Evolutionary conservation across 169 alveolate species (phyloP), one percentile per base, ranked within the genome.

Genomic region (Cyclospora cayetanensis): DNA sequence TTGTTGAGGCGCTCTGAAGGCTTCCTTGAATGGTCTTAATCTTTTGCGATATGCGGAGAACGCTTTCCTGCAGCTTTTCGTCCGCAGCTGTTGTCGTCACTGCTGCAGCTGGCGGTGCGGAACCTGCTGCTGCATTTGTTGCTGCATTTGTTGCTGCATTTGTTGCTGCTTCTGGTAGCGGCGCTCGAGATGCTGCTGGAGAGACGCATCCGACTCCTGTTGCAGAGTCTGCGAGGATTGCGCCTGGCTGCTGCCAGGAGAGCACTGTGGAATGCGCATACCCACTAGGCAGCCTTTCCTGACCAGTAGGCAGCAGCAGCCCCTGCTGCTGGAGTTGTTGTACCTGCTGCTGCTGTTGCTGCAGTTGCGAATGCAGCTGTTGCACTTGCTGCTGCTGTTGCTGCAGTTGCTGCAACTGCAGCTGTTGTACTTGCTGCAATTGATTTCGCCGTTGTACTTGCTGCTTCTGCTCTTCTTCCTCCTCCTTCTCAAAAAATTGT

Each of bases 31-130:
- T 34, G 1, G 46, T 29, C 52, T 35, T 27, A 35, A 70, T 70
- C 53, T 70, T 70, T 29, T 70, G 83, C 4, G 83, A 70, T 35
- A 70, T 70, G 22, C 83, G 46, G 27, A 46, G 41, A 27, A 70
- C 83, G 55, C 53, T 70, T 29, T 70, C 83, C 29, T 70, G 53
- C 52, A 70, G 83, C 83, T 70, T 70, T 34, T 70, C 83, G 37
- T 70, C 83, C 37, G 46, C 83, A n/a, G 46, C 83, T 15, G 83
- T 37, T 70, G 83, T 25, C 37, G 53, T 29, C 4, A 29, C 70
- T 55, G 70, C 34, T 11, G 70, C 34, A 4, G 11, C 70, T 55
- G 83, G 29, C 18, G 83, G 43, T 70, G 53, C 50, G 31, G 83
- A 46, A 35, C 55, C 83, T 34, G 79, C 70, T 55, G 70, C 70